A percentile compares a stretch with the other conserved stretches of the same genome.
phyloP scores from a whole-genome alignment of 2,329 filamentous ascomycete genomes.

The Calonectria pteridis region DNA sequence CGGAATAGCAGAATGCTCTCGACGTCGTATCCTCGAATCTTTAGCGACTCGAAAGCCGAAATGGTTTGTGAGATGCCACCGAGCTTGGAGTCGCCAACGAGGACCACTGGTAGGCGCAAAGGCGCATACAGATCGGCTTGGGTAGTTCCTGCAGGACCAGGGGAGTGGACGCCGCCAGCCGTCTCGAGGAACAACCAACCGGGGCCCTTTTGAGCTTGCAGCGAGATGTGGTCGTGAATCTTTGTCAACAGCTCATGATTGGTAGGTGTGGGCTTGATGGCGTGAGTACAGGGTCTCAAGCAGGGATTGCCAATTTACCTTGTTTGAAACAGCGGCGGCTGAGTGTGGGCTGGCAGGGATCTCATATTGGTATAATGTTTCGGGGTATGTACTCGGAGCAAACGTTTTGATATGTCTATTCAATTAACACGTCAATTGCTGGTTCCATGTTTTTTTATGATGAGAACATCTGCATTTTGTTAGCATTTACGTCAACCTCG shows the following conservation, averaged over 20 bases:
- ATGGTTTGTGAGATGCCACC: slow-evolving; percentile 87
- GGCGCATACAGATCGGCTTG: slow-evolving; percentile 85
- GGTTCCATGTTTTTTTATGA: not conserved
- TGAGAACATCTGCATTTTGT: slow-evolving; percentile 26
- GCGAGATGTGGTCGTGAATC: slow-evolving; percentile 52
- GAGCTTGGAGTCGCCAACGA: slow-evolving; percentile 80
- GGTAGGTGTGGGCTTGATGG: slow-evolving; percentile 60
- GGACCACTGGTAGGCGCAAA: slow-evolving; percentile 77
- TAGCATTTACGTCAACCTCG: slow-evolving; percentile 17
- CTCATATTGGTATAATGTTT: slow-evolving; percentile 78
- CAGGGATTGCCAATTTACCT: slow-evolving; percentile 46
- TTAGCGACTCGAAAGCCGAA: slow-evolving; percentile 82
- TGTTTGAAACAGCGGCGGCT: slow-evolving; percentile 67
- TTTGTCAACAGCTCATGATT: slow-evolving; percentile 63
- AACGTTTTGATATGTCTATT: slow-evolving; percentile 73
- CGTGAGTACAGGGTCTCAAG: slow-evolving; percentile 14
- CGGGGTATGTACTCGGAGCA: slow-evolving; percentile 58
- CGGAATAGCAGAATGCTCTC: slow-evolving; percentile 77
- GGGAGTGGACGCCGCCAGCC: slow-evolving; percentile 85
- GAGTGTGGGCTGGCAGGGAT: slow-evolving; percentile 83
- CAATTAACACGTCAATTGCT: not conserved
- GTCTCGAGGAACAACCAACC: slow-evolving; percentile 83
- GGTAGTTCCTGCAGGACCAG: slow-evolving; percentile 78
- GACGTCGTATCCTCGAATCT: slow-evolving; percentile 83
- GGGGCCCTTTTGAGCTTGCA: slow-evolving; percentile 59